Base-by-base conservation (phyloP, 2,329 filamentous ascomycete genomes). In the Sporothrix curviconia region DNA sequence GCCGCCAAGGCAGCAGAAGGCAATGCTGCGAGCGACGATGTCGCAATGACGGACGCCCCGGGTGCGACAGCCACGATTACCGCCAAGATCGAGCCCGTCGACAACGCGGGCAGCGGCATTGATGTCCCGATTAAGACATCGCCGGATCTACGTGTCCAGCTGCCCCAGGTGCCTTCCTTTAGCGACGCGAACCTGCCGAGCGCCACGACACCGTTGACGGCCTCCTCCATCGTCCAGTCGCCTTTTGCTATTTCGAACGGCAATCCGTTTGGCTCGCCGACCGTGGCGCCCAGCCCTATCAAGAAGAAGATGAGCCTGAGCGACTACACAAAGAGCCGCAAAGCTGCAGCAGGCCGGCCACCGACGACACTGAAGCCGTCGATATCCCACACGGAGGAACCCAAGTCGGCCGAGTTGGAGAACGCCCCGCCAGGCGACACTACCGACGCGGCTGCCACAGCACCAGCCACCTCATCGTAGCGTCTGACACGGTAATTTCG, bases 221-320 rank as follows among this genome's bases (percentile, higher is more conserved):
- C 77, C 0, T 69, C 71, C 8, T 72, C 75, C 3, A 60, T 73
- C 2, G 65, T 71, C 1, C 77, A 81, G 55, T 83, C 82, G 0
- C 80, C 82, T 0, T 77, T 80, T 55, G 73, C 75, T 3, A 64
- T 64, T 25, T 72, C 67, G 55, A 65, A 75, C 32, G 62, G 74
- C 0, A 77, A 70, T 47, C 72, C 78, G 0, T 78, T 82, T 54
- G 65, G 70, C 4, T 65, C 73, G 7, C 8, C 53, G 1, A 68
- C 67, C 6, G 74, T 74, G 9, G 74, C 76, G 22, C 80, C 81
- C 3, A 85, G 81, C 61, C 83, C 84, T 2, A 72, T 83, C 32
- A 85, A 85, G 70, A 86, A 87, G 74, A 86, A 86, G 68, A 71
- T 87, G 37, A 86, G 81, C 61, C 68, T 86, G 2, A 86, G 82